Evolutionary conservation across 2,329 filamentous ascomycete genomes (phyloP).

Genomic region (Aspergillus versicolor): DNA sequence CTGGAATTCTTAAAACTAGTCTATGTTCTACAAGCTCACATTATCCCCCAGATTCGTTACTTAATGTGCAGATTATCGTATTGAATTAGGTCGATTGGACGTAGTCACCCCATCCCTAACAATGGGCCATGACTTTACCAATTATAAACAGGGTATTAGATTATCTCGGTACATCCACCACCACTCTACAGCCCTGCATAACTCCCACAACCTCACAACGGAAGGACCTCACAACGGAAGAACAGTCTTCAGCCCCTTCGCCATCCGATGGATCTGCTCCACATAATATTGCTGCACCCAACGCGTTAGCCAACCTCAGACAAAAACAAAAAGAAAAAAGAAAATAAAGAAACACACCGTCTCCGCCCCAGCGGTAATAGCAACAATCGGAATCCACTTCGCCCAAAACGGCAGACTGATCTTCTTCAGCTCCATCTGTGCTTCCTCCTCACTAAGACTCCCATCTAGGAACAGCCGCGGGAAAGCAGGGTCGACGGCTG

Average conservation of each 20-base stretch:
- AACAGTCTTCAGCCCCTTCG: constrained; percentile 20
- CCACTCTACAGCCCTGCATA: not conserved
- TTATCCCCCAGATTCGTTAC: too few species aligned
- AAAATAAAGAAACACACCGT: constrained; percentile 23
- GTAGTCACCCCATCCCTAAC: too few species aligned
- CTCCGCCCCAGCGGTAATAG: constrained; percentile 32
- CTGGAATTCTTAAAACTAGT: too few species aligned
- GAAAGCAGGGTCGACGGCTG: constrained; percentile 45
- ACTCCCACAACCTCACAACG: not conserved
- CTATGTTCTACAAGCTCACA: too few species aligned
- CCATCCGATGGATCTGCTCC: constrained; percentile 30
- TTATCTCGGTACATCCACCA: not conserved
- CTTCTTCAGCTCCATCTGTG: constrained; percentile 24
- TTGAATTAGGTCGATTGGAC: too few species aligned
- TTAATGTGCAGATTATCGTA: too few species aligned
- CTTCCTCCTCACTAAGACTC: constrained; percentile 24
- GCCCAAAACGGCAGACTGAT: constrained; percentile 24
- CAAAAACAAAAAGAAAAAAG: not conserved
- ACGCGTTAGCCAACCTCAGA: not conserved
- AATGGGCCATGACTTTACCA: too few species aligned
- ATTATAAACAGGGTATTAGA: too few species aligned
- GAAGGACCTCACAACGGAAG: constrained; percentile 13
- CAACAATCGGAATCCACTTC: constrained; percentile 23
- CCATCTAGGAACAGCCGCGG: constrained; percentile 36
- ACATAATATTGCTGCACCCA: constrained; percentile 23